Conservation (phyloP, 805 yeast genomes). For the Sugiyamaella marilandica region DNA sequence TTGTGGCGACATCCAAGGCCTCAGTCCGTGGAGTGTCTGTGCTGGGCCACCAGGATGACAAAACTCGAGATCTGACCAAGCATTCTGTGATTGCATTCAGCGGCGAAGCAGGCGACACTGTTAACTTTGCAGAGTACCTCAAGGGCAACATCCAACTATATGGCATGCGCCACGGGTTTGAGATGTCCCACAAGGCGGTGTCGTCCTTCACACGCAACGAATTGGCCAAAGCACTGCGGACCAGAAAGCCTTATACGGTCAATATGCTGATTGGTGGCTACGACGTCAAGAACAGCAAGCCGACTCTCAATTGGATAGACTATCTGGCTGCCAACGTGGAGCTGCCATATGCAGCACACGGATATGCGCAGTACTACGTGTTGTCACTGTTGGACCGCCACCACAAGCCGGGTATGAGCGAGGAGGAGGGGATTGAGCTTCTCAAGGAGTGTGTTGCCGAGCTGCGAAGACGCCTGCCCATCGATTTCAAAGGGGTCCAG, state of each 20-base stretch:
- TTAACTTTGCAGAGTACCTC: constrained; percentile 88
- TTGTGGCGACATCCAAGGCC: constrained; percentile 92
- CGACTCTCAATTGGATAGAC: constrained; percentile 83
- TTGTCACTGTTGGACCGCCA: constrained; percentile 87
- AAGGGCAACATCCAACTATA: constrained; percentile 89
- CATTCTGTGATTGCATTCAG: constrained; percentile 82
- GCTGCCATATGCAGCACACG: constrained; percentile 96
- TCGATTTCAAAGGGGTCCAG: constrained; percentile 85
- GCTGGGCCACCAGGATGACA: constrained; percentile 72
- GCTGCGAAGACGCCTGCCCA: constrained; percentile 78
- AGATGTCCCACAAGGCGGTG: constrained; percentile 77
- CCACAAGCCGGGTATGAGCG: constrained; percentile 68
- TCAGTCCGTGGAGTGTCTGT: constrained; percentile 86
- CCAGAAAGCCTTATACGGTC: constrained; percentile 94
- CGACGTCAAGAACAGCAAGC: constrained; percentile 53
- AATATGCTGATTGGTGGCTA: constrained; percentile 85
- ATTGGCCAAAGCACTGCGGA: constrained; percentile 81
- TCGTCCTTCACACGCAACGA: constrained; percentile 85
- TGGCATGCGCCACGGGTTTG: constrained; percentile 77
- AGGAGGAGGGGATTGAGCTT: constrained; percentile 74
- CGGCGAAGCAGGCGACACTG: constrained; percentile 96
- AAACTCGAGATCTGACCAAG: constrained; percentile 67
- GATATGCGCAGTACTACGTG: constrained; percentile 95
- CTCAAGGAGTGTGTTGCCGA: constrained; percentile 72
- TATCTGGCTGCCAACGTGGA: constrained; percentile 88